Evolutionary conservation across 1,139 yeast species (phyloP), one percentile per base, ranked within the genome.

Genomic region (Chernovozyma sophiae-reginae): DNA sequence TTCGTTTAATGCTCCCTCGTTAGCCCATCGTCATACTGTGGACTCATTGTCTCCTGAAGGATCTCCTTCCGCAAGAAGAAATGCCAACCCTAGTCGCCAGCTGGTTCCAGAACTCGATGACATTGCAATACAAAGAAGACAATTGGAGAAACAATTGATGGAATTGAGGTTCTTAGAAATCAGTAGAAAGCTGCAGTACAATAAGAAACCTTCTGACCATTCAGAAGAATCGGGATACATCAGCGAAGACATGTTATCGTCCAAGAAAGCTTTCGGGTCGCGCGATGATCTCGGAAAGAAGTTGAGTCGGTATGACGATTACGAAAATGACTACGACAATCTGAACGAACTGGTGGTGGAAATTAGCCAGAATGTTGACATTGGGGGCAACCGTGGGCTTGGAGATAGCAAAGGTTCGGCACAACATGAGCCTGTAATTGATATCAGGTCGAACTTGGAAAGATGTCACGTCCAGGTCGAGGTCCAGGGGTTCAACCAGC

Each of bases 81-180:
- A 20, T 10, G 10, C 23, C 23, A 20, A 20, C 23, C 6, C 8
- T 10, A 20, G n/a, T 20, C 23, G 10, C 8, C 23, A 20, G 10
- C 23, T 7, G 10, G 23, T 7, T 20, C 23, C 55, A 31, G 60
- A 61, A 30, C 38, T 36, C 16, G 41, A 41, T 12, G 68, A 60
- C 37, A 58, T 65, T 30, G 52, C 58, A 6, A 48, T 51, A 30
- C 66, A 64, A 43, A 55, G 67, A 40, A 67, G 62, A 18, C 70
- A 65, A 43, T 57, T 69, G 34, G 74, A 70, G 45, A 43, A 60
- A 46, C 74, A 68, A 43, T 52, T 68, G 31, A 60, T 61, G 36
- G 64, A 61, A 30, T 55, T 70, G 43, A 66, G 58, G 40, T 58
- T 62, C 35, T 51, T 68, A 43, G 72, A 68, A 44, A 56, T 53